Base-by-base conservation (phyloP, 139 green algal species). In the Ettlia oleoabundans region DNA sequence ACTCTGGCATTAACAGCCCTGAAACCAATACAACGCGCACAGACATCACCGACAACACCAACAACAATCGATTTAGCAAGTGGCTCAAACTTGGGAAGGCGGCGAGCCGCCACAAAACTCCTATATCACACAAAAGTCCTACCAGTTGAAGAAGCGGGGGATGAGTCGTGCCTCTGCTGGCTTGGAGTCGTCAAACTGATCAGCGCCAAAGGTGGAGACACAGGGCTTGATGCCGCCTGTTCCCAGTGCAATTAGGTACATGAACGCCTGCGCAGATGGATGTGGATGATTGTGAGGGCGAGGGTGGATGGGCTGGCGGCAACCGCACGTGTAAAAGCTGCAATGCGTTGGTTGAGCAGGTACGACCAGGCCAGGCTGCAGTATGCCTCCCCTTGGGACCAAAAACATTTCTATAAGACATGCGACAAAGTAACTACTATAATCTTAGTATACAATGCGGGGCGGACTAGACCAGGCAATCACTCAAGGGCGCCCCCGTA, bases 181-280 rank as follows among this genome's bases (percentile, higher is more conserved):
- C 38, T 95, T 82, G 1, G 83, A 78, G 83, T 94, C 89, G 77
- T 98, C 93, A 85, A 99, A 98, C 87, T 99, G 70, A 30, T 77
- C 70, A 18, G 70, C 70, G 3, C 70, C 70, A 65, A 77, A 77
- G 9, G 73, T 91, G 0, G 84, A 93, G 30, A 99, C 96, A 82
- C 97, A 98, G 71, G 96, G 96, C 86, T 99, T 99, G 86, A 99
- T 99, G 82, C 96, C 96, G 18, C 96, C 96, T 1, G 94, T 98
- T 61, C 93, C 96, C 38, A 98, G 73, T 4, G 95, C 94, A n/a
- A 99, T 93, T 42, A 98, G 82, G 53, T 93, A 93, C 37, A 98
- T 89, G 0, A 90, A 84, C 35, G 64, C 69, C 40, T 92, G 93
- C 42, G 97, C 85, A 15, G 90, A n/a, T 0, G 62, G 70, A 35